These are phyloP conservation scores for Trichocomaceae sp. DNA, from an alignment of 2,329 filamentous ascomycete species.

Conservation along the genomic window DNA sequence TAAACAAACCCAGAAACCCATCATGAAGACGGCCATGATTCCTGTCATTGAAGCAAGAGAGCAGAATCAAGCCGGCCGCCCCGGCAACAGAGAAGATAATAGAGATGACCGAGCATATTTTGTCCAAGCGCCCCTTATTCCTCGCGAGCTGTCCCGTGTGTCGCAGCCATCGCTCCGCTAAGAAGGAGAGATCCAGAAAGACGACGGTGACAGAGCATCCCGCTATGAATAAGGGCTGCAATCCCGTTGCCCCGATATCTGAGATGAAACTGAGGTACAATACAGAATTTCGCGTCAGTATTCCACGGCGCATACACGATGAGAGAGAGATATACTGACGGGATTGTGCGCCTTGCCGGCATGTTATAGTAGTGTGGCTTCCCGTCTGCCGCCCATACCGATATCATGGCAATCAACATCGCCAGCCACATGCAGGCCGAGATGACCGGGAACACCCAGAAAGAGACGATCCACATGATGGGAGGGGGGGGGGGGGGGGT, in stretches of 20 bases:
- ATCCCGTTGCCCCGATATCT: slow-evolving; percentile 52
- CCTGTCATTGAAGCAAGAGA: slow-evolving; percentile 81
- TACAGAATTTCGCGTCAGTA: too few relatives aligned
- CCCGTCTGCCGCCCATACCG: slow-evolving; percentile 49
- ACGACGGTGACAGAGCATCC: slow-evolving; percentile 61
- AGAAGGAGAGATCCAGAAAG: slow-evolving; percentile 73
- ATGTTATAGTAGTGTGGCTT: slow-evolving; percentile 49
- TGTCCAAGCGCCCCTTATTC: slow-evolving; percentile 51
- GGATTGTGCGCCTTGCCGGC: slow-evolving; percentile 47
- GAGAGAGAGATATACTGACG: slow-evolving; percentile 33
- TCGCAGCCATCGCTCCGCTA: slow-evolving; percentile 76
- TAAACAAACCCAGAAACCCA: slow-evolving; percentile 73
- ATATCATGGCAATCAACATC: slow-evolving; percentile 56
- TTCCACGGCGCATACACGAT: slow-evolving; percentile 1
- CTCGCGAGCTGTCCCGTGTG: slow-evolving; percentile 71
- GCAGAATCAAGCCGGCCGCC: slow-evolving; percentile 69
- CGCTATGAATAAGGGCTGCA: slow-evolving; percentile 59
- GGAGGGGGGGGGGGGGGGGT: too few relatives aligned
- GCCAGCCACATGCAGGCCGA: slow-evolving; percentile 52
- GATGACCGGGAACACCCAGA: slow-evolving; percentile 53
- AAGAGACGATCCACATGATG: slow-evolving; percentile 41
- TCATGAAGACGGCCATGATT: slow-evolving; percentile 62
- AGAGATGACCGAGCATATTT: slow-evolving; percentile 32
- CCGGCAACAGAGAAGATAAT: slow-evolving; percentile 64
- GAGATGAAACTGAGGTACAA: slow-evolving; percentile 35